Evolutionary conservation across 2,329 filamentous ascomycete species (phyloP).

Genomic region (Microthyrium microscopicum): DNA sequence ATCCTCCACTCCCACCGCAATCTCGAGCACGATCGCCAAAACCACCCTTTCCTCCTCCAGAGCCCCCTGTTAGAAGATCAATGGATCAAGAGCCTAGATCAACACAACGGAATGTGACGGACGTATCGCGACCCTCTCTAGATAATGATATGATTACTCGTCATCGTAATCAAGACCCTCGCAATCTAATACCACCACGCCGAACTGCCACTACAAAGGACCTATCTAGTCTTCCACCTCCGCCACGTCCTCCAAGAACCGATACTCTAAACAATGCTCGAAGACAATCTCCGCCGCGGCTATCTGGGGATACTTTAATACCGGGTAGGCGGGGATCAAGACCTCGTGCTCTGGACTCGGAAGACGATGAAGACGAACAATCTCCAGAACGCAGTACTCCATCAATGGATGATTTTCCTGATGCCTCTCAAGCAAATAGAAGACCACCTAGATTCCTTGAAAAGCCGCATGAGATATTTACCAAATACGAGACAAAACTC

Average conservation of each 20-base stretch:
- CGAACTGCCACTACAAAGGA: not conserved
- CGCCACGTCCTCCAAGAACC: not conserved
- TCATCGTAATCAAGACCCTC: constrained; percentile 9
- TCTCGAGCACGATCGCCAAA: not conserved
- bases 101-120: not conserved
- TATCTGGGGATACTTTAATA: too few relatives aligned
- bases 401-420: constrained; percentile 54
- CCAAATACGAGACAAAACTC: constrained; percentile 72
- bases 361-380: constrained; percentile 31
- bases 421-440: constrained; percentile 69
- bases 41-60: constrained; percentile 8
- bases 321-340: constrained; percentile 19
- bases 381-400: constrained; percentile 31
- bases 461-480: constrained; percentile 55
- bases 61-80: constrained; percentile 6
- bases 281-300: constrained; percentile 3
- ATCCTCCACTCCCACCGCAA: constrained; percentile 4
- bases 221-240: not conserved
- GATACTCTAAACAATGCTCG: constrained; percentile 3
- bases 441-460: constrained; percentile 60
- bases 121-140: constrained; percentile 1
- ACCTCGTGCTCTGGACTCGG: constrained; percentile 15
- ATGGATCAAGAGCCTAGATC: constrained; percentile 3
- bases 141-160: constrained; percentile 2
- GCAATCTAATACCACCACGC: not conserved